A percentile compares a stretch with the other conserved stretches of the same genome.
phyloP scores from a whole-genome alignment of 345 rosid species.

The Arabidopsis arenosa region DNA sequence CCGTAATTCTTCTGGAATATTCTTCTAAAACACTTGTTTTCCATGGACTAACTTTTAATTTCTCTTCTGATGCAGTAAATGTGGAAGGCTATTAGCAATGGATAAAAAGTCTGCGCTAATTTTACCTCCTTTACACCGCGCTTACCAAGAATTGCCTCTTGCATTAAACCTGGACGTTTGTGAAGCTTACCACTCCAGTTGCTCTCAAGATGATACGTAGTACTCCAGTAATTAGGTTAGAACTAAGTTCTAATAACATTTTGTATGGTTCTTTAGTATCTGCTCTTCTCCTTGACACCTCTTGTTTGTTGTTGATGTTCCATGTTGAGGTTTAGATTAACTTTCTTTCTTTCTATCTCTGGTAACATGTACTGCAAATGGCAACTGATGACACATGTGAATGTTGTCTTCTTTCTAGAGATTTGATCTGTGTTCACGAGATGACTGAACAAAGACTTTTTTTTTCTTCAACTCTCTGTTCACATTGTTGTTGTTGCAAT shows the following conservation, averaged over 20 bases:
- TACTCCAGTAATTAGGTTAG: neutral
- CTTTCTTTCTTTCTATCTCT: neutral
- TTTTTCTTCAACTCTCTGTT: neutral
- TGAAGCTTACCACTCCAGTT: constrained; percentile 62
- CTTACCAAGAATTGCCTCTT: constrained; percentile 48
- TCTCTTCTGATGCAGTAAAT: constrained; percentile 59
- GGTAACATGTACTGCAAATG: neutral
- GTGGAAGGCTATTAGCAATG: constrained; percentile 72
- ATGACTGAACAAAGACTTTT: constrained; percentile 15
- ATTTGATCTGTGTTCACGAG: constrained; percentile 28
- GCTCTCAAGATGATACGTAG: constrained; percentile 54
- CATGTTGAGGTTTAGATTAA: neutral
- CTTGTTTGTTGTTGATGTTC: constrained; percentile 9
- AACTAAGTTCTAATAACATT: constrained; percentile 5
- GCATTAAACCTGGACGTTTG: constrained; percentile 34
- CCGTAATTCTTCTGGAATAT: constrained; percentile 7
- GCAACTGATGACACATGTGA: constrained; percentile 19
- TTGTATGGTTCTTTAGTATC: constrained; percentile 5
- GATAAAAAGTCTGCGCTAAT: constrained; percentile 65
- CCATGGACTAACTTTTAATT: constrained; percentile 1
- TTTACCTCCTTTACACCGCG: constrained; percentile 62
- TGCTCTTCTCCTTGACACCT: neutral
- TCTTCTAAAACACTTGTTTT: neutral
- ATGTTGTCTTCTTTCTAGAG: constrained; percentile 31
- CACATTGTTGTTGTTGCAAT: constrained; percentile 28